Percentiles rank a stretch among this genome's conserved stretches.
phyloP scores from a whole-genome alignment of 495 filamentous ascomycete species.

The Penicillium silybi region DNA sequence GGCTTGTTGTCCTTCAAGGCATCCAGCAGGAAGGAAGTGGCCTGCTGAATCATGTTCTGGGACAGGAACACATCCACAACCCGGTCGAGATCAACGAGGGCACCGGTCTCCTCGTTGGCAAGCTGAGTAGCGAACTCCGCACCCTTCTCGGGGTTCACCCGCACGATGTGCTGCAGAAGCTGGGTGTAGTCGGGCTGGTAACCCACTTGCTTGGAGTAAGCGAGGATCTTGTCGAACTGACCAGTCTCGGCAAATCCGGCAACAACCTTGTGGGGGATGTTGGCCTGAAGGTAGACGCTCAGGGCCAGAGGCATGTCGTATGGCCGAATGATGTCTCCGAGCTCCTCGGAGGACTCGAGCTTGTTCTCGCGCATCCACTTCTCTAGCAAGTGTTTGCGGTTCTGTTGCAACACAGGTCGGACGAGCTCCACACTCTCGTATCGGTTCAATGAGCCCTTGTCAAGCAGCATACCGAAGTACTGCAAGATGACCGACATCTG shows the following conservation, averaged over 20 bases:
- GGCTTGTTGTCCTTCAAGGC: constrained; percentile 90
- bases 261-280: constrained; percentile 85
- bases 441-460: constrained; percentile 89
- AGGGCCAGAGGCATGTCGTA: constrained; percentile 86
- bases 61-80: constrained; percentile 97
- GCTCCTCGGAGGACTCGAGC: constrained; percentile 88
- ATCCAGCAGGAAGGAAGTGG: constrained; percentile 94
- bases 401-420: constrained; percentile 85
- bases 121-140: constrained; percentile 88
- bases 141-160: constrained; percentile 89
- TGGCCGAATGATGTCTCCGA: constrained; percentile 86
- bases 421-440: constrained; percentile 94
- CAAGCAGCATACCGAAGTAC: constrained; percentile 95
- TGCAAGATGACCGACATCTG: constrained; percentile 91
- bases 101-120: constrained; percentile 78
- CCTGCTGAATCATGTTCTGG: constrained; percentile 95
- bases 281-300: constrained; percentile 80
- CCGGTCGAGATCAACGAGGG: constrained; percentile 87
- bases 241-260: constrained; percentile 93
- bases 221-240: constrained; percentile 91
- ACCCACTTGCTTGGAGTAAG: constrained; percentile 75
- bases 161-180: constrained; percentile 86
- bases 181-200: constrained; percentile 91
- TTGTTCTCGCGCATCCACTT: constrained; percentile 98
- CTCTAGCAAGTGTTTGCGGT: constrained; percentile 90